Percentiles rank a stretch among this genome's conserved stretches.
Conservation (phyloP, 2,329 filamentous ascomycete genomes). For the Diaporthe ilicicola region DNA sequence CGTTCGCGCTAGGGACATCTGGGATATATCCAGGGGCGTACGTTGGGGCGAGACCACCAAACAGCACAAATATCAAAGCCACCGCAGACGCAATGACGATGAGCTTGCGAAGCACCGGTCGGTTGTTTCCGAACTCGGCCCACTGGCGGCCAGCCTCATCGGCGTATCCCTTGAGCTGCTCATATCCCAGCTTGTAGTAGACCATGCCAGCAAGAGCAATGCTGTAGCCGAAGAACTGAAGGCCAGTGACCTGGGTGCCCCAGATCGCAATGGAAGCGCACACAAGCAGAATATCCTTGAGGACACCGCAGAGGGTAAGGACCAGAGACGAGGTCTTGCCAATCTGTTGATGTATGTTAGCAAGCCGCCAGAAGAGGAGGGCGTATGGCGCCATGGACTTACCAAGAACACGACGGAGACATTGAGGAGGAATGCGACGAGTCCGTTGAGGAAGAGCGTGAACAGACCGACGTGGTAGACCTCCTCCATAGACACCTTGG, state of each 20-base stretch:
- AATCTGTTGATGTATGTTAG: slow-evolving; percentile 61
- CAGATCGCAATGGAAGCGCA: slow-evolving; percentile 83
- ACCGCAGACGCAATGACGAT: slow-evolving; percentile 72
- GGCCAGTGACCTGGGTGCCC: slow-evolving; percentile 75
- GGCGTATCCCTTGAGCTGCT: slow-evolving; percentile 83
- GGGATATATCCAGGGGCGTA: slow-evolving; percentile 60
- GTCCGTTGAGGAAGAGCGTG: slow-evolving; percentile 78
- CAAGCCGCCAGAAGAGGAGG: background rate
- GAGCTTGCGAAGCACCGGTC: slow-evolving; percentile 81
- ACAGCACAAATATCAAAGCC: slow-evolving; percentile 73
- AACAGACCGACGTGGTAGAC: slow-evolving; percentile 77
- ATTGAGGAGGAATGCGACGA: slow-evolving; percentile 82
- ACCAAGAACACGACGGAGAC: slow-evolving; percentile 88
- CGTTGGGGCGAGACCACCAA: slow-evolving; percentile 71
- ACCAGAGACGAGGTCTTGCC: slow-evolving; percentile 88
- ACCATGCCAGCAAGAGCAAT: slow-evolving; percentile 82
- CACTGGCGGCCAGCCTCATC: slow-evolving; percentile 78
- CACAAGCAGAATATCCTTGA: slow-evolving; percentile 88
- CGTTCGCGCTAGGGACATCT: slow-evolving; percentile 55
- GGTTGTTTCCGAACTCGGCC: slow-evolving; percentile 84
- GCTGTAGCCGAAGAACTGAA: slow-evolving; percentile 86
- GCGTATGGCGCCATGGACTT: slow-evolving; percentile 49
- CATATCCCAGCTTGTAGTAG: slow-evolving; percentile 86
- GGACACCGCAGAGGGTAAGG: slow-evolving; percentile 85
- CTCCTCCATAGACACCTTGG: slow-evolving; percentile 72